A percentile compares a stretch with the other conserved stretches of the same genome.
Evolutionary conservation across 2,329 filamentous ascomycete species (phyloP).

Genomic region (Tolypocladium inflatum): DNA sequence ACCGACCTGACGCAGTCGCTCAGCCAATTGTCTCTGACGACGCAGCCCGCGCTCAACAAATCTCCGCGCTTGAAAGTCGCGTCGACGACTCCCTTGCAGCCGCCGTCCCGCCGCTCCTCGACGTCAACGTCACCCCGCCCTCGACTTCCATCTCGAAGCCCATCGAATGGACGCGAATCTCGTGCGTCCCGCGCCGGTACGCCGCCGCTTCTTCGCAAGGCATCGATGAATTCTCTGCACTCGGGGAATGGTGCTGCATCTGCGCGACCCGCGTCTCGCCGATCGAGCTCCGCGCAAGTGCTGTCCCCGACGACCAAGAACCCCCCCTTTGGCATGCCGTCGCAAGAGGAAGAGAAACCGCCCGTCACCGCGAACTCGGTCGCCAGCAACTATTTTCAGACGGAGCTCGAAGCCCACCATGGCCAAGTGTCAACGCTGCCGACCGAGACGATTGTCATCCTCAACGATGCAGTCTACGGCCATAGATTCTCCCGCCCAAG

Average conservation of each 20-base stretch:
- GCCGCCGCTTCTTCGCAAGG: slow-evolving; percentile 43
- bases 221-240: slow-evolving; percentile 47
- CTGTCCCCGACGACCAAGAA: slow-evolving; percentile 33
- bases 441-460: slow-evolving; percentile 65
- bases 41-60: slow-evolving; percentile 14
- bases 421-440: slow-evolving; percentile 27
- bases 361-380: slow-evolving; percentile 43
- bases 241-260: slow-evolving; percentile 33
- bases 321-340: slow-evolving; percentile 16
- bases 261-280: slow-evolving; percentile 31
- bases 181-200: slow-evolving; percentile 38
- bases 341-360: slow-evolving; percentile 25
- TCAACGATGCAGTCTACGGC: slow-evolving; percentile 92
- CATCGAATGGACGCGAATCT: slow-evolving; percentile 30
- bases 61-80: slow-evolving; percentile 17
- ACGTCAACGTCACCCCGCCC: slow-evolving; percentile 26
- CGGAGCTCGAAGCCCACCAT: slow-evolving; percentile 58
- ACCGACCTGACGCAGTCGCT: slow-evolving; percentile 30
- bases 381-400: slow-evolving; percentile 58
- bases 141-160: slow-evolving; percentile 30
- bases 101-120: slow-evolving; percentile 24
- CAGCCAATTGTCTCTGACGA: slow-evolving; percentile 33
- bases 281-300: slow-evolving; percentile 36
- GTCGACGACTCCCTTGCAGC: slow-evolving; percentile 26
- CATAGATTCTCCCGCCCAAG: slow-evolving; percentile 83